phyloP scores from a whole-genome alignment of 2,329 filamentous ascomycete species.

The Calonectria pauciramosa region DNA sequence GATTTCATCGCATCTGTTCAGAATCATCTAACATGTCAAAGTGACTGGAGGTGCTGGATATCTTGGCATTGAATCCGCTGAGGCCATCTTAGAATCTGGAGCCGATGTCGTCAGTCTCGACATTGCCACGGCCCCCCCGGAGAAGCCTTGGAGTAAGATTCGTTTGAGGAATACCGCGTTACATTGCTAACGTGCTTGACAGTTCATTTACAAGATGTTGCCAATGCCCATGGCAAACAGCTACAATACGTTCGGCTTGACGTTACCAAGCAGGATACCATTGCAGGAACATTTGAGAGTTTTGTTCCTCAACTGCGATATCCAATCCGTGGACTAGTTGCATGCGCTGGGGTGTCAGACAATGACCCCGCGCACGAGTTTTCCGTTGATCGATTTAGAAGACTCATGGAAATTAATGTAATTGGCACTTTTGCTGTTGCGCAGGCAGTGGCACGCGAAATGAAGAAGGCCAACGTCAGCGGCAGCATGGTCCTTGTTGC shows the following conservation, averaged over 20 bases:
- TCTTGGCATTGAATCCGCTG: conserved; percentile 5
- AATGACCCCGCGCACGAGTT: conserved; percentile 46
- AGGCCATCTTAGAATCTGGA: conserved; percentile 48
- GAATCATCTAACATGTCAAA: neutral
- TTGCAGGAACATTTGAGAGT: neutral
- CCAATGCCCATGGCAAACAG: neutral
- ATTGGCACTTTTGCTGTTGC: conserved; percentile 63
- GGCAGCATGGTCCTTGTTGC: conserved; percentile 64
- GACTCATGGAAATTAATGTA: conserved; percentile 58
- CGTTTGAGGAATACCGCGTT: neutral
- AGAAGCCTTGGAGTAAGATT: conserved; percentile 37
- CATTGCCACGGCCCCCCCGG: conserved; percentile 30
- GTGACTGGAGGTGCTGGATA: conserved; percentile 24
- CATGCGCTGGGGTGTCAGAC: conserved; percentile 49
- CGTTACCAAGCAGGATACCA: neutral
- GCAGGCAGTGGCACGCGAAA: conserved; percentile 60
- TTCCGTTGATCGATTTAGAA: conserved; percentile 37
- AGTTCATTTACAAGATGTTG: neutral
- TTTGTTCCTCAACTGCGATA: conserved; percentile 18
- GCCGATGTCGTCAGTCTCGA: conserved; percentile 51
- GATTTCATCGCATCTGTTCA: neutral
- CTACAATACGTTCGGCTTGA: neutral
- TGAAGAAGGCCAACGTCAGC: conserved; percentile 53
- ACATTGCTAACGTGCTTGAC: too few relatives aligned
- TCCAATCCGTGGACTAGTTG: conserved; percentile 49